Percentiles rank a stretch among this genome's conserved stretches.
These are phyloP conservation scores for barley (Hordeum vulgare) DNA, from an alignment of 176 grass and related monocot genomes.

Conservation along the genomic window DNA sequence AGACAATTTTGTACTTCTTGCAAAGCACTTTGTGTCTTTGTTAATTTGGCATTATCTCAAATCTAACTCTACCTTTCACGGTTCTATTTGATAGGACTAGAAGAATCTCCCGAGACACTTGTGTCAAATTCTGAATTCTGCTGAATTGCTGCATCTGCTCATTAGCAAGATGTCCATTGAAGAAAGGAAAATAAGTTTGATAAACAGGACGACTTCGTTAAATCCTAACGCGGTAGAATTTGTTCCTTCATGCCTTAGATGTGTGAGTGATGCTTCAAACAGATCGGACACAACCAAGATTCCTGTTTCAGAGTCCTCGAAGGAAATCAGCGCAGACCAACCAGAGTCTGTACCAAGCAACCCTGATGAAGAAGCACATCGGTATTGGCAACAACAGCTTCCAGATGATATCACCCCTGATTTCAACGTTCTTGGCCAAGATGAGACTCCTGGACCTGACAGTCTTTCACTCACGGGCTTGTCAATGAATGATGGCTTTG, in stretches of 20 bases:
- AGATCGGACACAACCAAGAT: conserved; percentile 34
- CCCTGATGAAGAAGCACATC: conserved; percentile 87
- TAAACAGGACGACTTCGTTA: conserved; percentile 61
- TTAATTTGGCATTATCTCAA: conserved; percentile 9
- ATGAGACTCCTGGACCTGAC: conserved; percentile 53
- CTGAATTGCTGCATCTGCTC: conserved; percentile 11
- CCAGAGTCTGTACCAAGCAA: conserved; percentile 50
- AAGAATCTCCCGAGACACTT: conserved; percentile 17
- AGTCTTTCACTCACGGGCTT: conserved; percentile 64
- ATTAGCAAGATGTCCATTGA: conserved; percentile 28
- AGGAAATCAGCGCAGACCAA: conserved; percentile 41
- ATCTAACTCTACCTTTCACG: conserved; percentile 18
- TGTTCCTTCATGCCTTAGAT: conserved; percentile 90
- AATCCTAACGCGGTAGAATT: conserved; percentile 98
- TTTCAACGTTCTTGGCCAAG: conserved; percentile 64
- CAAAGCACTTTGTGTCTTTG: not conserved
- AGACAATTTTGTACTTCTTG: not conserved
- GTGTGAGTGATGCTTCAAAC: conserved; percentile 42
- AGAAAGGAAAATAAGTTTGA: conserved; percentile 55
- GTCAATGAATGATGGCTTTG: conserved; percentile 63
- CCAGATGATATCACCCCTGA: conserved; percentile 96
- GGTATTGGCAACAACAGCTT: conserved; percentile 84
- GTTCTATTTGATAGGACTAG: conserved; percentile 28
- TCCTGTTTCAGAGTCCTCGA: conserved; percentile 33
- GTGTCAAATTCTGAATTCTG: conserved; percentile 6